A percentile compares a stretch with the other conserved stretches of the same genome.
Conservation (phyloP, 148 eudicot species). For the Nepenthes gracilis region DNA sequence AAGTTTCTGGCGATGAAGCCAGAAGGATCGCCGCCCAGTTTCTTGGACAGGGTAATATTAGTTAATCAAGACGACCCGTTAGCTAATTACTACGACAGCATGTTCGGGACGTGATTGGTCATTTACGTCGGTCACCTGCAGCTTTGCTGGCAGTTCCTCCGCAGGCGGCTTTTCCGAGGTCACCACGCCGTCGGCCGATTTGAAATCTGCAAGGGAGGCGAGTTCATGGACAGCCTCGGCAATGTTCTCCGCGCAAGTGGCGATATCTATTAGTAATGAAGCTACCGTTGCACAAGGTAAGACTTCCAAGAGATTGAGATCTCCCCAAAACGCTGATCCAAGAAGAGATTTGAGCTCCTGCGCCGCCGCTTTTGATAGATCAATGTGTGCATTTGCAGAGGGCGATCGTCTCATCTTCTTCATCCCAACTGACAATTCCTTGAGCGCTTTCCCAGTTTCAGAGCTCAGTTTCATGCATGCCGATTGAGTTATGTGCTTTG, state of each 20-base stretch:
- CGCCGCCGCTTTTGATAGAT: slow-evolving; percentile 17
- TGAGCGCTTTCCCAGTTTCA: slow-evolving; percentile 39
- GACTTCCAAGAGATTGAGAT: slow-evolving; percentile 25
- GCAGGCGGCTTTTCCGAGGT: neutral
- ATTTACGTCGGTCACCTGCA: no score
- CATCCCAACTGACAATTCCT: slow-evolving; percentile 34
- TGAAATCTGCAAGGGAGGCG: slow-evolving; percentile 13
- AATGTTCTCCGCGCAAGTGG: slow-evolving; percentile 25
- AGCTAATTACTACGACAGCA: no score
- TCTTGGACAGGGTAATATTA: no score
- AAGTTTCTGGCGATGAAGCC: no score
- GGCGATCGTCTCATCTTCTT: slow-evolving; percentile 29
- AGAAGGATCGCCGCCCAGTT: no score
- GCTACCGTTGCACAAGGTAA: slow-evolving; percentile 43
- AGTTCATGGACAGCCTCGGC: slow-evolving; percentile 39
- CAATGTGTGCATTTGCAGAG: slow-evolving; percentile 12
- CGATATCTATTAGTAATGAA: slow-evolving; percentile 44
- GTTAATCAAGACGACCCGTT: no score
- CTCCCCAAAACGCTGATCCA: slow-evolving; percentile 10
- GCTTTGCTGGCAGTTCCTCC: no score
- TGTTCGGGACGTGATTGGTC: no score
- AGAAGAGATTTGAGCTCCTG: slow-evolving; percentile 22
- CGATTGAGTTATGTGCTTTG: slow-evolving; percentile 32
- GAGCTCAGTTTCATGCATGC: slow-evolving; percentile 41
- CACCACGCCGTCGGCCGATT: neutral